phyloP scores from a whole-genome alignment of 2,329 filamentous ascomycete genomes.

The Alternaria ventricosa region DNA sequence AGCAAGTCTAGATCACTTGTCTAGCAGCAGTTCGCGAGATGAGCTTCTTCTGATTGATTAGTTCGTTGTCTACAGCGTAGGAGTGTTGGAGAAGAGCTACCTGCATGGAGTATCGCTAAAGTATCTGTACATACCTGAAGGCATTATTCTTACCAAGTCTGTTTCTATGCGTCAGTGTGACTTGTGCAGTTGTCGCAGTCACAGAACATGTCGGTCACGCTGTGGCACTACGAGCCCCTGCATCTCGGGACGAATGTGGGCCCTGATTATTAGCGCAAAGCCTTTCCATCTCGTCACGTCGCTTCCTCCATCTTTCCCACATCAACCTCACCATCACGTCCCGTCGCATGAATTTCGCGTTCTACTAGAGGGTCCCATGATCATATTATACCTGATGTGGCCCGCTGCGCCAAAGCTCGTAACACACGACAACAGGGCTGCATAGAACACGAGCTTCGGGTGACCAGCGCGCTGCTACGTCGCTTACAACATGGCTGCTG shows the following conservation, averaged over 20 bases:
- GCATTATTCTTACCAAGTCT: not conserved
- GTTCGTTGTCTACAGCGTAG: not conserved
- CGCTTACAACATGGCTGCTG: not conserved
- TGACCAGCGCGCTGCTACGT: not conserved
- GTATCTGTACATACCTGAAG: slow-evolving; percentile 12
- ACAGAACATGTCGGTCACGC: slow-evolving; percentile 5
- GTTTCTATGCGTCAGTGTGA: not conserved
- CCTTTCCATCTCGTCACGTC: not conserved
- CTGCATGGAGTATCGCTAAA: not conserved
- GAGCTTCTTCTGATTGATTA: slow-evolving; percentile 8
- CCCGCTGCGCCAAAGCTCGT: not conserved
- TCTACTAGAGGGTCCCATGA: not conserved
- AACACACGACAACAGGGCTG: slow-evolving; percentile 4
- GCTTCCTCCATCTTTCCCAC: not conserved
- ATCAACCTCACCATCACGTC: not conserved
- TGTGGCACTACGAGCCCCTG: slow-evolving; percentile 8
- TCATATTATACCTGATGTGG: not conserved
- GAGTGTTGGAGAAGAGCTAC: not conserved
- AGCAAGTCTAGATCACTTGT: slow-evolving; percentile 63
- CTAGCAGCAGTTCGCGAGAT: slow-evolving; percentile 19
- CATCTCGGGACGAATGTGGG: slow-evolving; percentile 11
- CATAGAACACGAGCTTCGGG: slow-evolving; percentile 3
- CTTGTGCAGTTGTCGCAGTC: not conserved
- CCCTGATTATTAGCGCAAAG: not conserved
- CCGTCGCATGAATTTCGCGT: not conserved